These are phyloP conservation scores for Psilocybe cubensis DNA, from an alignment of 768 basidiomycete genomes.

Conservation along the genomic window DNA sequence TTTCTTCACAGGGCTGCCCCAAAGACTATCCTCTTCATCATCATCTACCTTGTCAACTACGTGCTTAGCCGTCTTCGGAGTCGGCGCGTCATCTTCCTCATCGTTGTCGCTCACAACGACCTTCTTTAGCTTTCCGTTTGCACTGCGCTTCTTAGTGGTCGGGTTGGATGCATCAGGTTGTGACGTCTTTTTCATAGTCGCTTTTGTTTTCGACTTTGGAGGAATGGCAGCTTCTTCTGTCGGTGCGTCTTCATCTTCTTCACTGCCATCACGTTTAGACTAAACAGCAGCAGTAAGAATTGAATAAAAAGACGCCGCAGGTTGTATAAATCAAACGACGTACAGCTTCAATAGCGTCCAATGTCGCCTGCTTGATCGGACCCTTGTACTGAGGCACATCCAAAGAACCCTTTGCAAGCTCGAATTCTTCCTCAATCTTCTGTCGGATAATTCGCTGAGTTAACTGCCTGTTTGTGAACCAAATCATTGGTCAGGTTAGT, in stretches of 20 bases:
- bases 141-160: slow-evolving; percentile 18
- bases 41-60: background rate
- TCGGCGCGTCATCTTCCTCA: background rate
- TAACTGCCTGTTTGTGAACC: slow-evolving; percentile 31
- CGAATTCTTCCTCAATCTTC: slow-evolving; percentile 49
- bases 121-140: background rate
- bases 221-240: no score
- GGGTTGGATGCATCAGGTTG: background rate
- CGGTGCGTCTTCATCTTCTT: slow-evolving; percentile 6
- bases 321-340: background rate
- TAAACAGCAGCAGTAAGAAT: background rate
- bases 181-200: no score
- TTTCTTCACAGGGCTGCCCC: background rate
- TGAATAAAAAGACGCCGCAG: background rate
- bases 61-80: background rate
- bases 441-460: slow-evolving; percentile 56
- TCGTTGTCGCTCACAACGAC: background rate
- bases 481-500: background rate
- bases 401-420: slow-evolving; percentile 47
- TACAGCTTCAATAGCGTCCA: slow-evolving; percentile 38
- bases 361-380: slow-evolving; percentile 46
- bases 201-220: background rate
- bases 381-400: slow-evolving; percentile 47
- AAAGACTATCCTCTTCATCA: background rate
- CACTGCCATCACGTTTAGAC: no score